Base-by-base conservation (phyloP, 176 grass and related monocot genomes). In the Carex kokanica region DNA sequence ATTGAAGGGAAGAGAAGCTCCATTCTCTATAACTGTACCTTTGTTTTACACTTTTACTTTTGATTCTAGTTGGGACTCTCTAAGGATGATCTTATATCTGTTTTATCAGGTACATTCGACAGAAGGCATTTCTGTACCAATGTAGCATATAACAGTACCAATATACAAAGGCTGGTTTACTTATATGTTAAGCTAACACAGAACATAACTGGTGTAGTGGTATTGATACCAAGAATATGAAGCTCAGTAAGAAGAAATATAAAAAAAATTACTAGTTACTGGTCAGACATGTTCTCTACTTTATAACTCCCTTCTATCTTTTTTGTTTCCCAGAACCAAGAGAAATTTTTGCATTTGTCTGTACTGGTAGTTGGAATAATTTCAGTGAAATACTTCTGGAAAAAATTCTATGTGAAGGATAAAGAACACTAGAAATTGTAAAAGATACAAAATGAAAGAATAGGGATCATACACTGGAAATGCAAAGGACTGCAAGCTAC, bases 381-480 rank as follows among this genome's bases (percentile, higher is more conserved):
- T 79, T 13, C 14, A 20, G 29, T 60, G 25, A 79, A 79, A 60
- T 20, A 61, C 8, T 40, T 78, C 4, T 80, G 16, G 20, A 20
- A 20, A 60, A 21, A 17, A 20, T 17, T 17, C 23, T 13, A 57
- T 52, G 14, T 15, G 59, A 27, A 79, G 11, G 2, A 81, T 63
- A 61, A 3, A 6, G 16, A 80, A 81, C 78, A 81, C 13, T 81
- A 56, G 32, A 81, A 81, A 81, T 21, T 2, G 71, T 20, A 78
- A 36, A 18, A 34, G 14, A 36, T 32, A 62, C 31, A 40, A 60
- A 60, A 40, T 60, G 40, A 61, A 40, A 80, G 23, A 45, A 81
- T 65, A 81, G 6, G 16, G 36, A 64, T 45, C 79, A 24, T 81
- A 82, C 80, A 82, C 62, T 67, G 80, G 80, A 82, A 82, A 82